Conservation (phyloP, 106 monocot species). For the Vanilla planifolia region DNA sequence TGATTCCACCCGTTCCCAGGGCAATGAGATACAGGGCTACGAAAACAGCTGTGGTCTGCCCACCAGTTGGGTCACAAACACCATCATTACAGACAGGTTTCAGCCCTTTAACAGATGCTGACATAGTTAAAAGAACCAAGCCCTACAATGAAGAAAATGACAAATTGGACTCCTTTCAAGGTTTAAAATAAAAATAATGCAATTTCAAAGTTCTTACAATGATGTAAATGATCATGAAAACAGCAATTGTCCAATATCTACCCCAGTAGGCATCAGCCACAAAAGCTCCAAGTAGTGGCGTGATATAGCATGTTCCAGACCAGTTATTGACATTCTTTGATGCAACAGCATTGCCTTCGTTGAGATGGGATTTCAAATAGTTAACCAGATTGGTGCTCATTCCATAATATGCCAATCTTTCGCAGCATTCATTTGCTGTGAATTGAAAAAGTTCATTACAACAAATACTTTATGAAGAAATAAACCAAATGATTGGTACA, state of each 20-base stretch:
- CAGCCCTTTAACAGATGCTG: slow-evolving; percentile 28
- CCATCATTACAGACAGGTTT: slow-evolving; percentile 21
- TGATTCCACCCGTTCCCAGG: slow-evolving; percentile 48
- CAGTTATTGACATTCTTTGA: slow-evolving; percentile 45
- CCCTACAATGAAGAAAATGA: slow-evolving; percentile 10
- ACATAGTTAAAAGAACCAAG: slow-evolving; percentile 29
- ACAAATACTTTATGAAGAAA: not conserved
- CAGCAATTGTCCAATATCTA: slow-evolving; percentile 29
- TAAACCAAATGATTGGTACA: not conserved
- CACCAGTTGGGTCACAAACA: slow-evolving; percentile 25
- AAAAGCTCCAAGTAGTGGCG: slow-evolving; percentile 38
- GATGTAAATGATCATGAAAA: slow-evolving; percentile 36
- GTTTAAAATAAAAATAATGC: not conserved
- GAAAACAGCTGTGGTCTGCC: slow-evolving; percentile 34
- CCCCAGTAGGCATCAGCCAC: slow-evolving; percentile 41
- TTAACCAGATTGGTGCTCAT: slow-evolving; percentile 55
- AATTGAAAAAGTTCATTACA: not conserved
- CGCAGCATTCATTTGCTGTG: slow-evolving; percentile 36
- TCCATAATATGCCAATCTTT: slow-evolving; percentile 51
- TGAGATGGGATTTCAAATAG: slow-evolving; percentile 24
- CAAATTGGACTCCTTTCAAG: not conserved
- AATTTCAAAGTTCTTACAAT: slow-evolving; percentile 6
- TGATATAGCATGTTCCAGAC: slow-evolving; percentile 52
- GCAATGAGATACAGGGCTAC: slow-evolving; percentile 45
- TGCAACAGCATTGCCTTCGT: slow-evolving; percentile 20